Evolutionary conservation across 805 yeast species (phyloP), one percentile per base, ranked within the genome.

Genomic region (Komagataella pseudopastoris): DNA sequence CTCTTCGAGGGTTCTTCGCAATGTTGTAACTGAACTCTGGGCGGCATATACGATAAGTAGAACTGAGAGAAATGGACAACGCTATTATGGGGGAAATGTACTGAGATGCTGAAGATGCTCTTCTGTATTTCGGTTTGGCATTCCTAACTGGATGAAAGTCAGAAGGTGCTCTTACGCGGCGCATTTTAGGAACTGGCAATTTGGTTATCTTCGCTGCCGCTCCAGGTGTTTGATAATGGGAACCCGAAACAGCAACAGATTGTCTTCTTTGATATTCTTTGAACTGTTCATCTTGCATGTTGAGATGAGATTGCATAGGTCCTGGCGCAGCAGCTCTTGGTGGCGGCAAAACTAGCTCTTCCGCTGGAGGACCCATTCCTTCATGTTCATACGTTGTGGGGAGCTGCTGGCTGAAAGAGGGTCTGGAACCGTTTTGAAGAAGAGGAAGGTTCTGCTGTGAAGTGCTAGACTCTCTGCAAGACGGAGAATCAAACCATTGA

Each of bases 1-100:
- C 96, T 52, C 99, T 71, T 54, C 88, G 80, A 3, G 99, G 99
- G 62, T 93, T 93, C 53, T 88, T 81, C 2, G 88, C 76, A 16
- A 88, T 78, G 56, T 84, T 83, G 65, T 93, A 93, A 55, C 82
- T 81, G 67, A 88, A 93, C 43, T 73, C 76, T 0, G 97, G 88
- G 54, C 88, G 85, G 67, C 97, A 91, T 52, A 91, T 76, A 7
- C 85, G 72, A 64, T 86, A 93, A 0, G 96, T 84, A 18, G 89
- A 80, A 1, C 91, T 76, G 50, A 93, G 69, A 49, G 85, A 80
- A 3, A 82, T 76, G 0, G 96, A 86, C 53, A 91, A 70, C 0
- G 96, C 96, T 52, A 76, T 71, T 22, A 87, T 72, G 1, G 99
- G 99, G 4, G 93, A 84, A 3, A 85, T 78, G 52, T 78, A 82